Base-by-base conservation (phyloP, 1,284 basidiomycete species). In the Vanrija sp. region DNA sequence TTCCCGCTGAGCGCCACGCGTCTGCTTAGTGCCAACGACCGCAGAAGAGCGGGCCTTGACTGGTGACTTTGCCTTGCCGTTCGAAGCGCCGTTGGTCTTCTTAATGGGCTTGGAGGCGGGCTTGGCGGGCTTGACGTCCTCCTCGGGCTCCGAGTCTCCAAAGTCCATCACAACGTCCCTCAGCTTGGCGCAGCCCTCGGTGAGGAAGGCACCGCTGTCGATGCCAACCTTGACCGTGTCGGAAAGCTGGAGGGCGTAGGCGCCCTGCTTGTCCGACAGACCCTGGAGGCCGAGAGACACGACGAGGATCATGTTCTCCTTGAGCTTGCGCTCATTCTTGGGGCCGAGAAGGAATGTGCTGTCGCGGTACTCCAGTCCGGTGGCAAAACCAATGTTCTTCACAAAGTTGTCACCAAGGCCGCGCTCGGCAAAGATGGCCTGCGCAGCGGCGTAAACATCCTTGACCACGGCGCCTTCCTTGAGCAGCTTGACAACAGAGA, bases 281-380 rank as follows among this genome's bases (percentile, higher is more conserved):
- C 90, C 89, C 43, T 85, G 81, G 72, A 97, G 92, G 3, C 92
- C 93, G 46, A 98, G 80, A 8, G 84, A 82, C 43, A 98, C 79
- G 67, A 88, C 89, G 71, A 96, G 81, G 18, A 91, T 81, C 93
- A 96, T 96, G 69, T 87, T 86, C 49, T 85, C 78, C 69, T 84
- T 85, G 52, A 98, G 73, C 29, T 78, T 78, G 14, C 88, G 84
- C 10, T 76, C 79, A 67, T 90, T 94, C 79, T 97, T 98, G 12
- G 85, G 65, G 3, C 86, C 88, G 38, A 98, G 80, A 3, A 93
- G 78, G 71, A 92, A 96, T 0, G 85, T 80, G 10, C 88, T 86
- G 72, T 98, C 95, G 34, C 94, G 86, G 78, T 95, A 97, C 74
- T 98, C 95, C 71, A 97, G 84, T 14, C 92, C 92, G 72, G 86